Evolutionary conservation across 2,329 filamentous ascomycete genomes (phyloP).

Genomic region (Paecilomyces formosus): DNA sequence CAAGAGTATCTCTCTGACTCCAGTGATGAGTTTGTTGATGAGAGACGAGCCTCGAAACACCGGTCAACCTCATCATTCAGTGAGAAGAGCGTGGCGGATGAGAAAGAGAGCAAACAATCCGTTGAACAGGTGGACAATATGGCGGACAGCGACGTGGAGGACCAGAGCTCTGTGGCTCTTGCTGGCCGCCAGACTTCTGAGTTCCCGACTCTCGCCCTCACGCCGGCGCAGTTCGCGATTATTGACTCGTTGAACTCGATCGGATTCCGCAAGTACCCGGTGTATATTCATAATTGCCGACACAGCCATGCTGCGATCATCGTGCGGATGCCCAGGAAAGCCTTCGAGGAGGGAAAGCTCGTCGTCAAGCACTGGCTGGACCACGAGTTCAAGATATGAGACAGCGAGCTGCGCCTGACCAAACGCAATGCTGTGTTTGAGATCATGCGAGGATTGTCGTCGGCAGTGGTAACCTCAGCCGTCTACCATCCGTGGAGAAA

Average conservation of each 20-base stretch:
- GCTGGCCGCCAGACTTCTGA: slow-evolving; percentile 21
- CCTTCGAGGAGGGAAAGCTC: slow-evolving; percentile 68
- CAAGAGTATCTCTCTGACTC: slow-evolving; percentile 62
- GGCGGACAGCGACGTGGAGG: background rate
- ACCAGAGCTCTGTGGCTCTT: background rate
- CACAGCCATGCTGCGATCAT: slow-evolving; percentile 91
- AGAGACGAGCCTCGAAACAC: slow-evolving; percentile 1
- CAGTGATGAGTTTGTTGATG: slow-evolving; percentile 41
- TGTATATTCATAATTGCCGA: slow-evolving; percentile 51
- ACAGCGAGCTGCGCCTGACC: background rate
- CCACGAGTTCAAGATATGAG: slow-evolving; percentile 60
- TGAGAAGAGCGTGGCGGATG: slow-evolving; percentile 3
- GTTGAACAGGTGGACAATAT: slow-evolving; percentile 14
- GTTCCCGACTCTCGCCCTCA: slow-evolving; percentile 68
- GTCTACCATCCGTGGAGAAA: background rate
- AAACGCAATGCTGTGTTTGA: background rate
- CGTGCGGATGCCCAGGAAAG: slow-evolving; percentile 58
- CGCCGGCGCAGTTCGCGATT: slow-evolving; percentile 76
- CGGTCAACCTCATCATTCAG: slow-evolving; percentile 9
- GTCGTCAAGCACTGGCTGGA: slow-evolving; percentile 77
- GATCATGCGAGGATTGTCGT: background rate
- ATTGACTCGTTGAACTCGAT: slow-evolving; percentile 65
- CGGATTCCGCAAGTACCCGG: slow-evolving; percentile 52
- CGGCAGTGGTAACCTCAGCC: background rate
- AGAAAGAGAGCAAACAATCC: slow-evolving; percentile 6